Conservation (phyloP, 2,329 filamentous ascomycete genomes). For the Teratosphaeria destructans region DNA sequence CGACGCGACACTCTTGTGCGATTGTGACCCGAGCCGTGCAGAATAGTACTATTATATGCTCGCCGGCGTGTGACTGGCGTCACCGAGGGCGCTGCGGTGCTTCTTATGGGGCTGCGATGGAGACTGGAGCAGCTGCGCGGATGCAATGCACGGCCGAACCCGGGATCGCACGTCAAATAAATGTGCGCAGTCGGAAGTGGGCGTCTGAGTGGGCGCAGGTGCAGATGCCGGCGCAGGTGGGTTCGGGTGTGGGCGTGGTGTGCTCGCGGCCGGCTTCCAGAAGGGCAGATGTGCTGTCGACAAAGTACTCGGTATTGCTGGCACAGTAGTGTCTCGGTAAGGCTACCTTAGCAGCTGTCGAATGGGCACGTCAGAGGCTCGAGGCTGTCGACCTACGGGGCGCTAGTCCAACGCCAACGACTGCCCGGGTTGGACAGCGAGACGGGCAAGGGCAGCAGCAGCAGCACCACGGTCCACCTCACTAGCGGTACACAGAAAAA, state of each 20-base stretch:
- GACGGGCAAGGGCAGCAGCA: not conserved
- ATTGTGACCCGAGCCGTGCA: not conserved
- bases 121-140: not conserved
- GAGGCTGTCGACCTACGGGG: not conserved
- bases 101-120: not conserved
- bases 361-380: not conserved
- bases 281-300: not conserved
- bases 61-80: not conserved
- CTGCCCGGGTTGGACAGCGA: not conserved
- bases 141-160: not conserved
- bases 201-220: too few relatives aligned
- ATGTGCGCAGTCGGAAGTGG: not conserved
- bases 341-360: not conserved
- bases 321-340: not conserved
- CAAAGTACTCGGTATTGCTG: not conserved
- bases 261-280: not conserved
- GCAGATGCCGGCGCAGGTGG: too few relatives aligned
- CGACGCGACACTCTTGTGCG: not conserved
- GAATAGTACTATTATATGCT: not conserved
- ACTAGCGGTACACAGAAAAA: not conserved
- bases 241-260: not conserved
- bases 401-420: not conserved
- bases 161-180: not conserved
- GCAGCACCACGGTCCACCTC: not conserved
- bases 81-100: not conserved